Percentiles rank a stretch among this genome's conserved stretches.
phyloP scores from a whole-genome alignment of 208 protist genomes.

The Trypanosoma melophagium region DNA sequence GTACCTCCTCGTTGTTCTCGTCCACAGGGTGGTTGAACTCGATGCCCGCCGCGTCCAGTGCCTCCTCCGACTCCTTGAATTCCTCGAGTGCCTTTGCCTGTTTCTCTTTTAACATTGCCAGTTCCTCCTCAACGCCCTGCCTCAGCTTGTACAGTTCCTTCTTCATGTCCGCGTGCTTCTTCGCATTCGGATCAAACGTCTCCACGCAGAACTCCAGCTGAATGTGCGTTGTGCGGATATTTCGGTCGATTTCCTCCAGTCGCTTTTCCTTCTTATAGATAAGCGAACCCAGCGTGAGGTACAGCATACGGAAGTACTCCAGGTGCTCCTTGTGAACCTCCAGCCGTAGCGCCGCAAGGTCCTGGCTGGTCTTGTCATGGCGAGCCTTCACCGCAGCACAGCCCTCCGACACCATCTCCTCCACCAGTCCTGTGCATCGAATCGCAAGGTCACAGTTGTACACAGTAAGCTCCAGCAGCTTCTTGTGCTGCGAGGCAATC shows the following conservation, averaged over 20 bases:
- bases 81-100: slow-evolving; percentile 67
- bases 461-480: slow-evolving; percentile 50
- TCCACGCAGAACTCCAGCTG: slow-evolving; percentile 83
- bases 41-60: slow-evolving; percentile 63
- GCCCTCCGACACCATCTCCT: slow-evolving; percentile 50
- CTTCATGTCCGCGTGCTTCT: slow-evolving; percentile 77
- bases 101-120: slow-evolving; percentile 78
- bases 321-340: slow-evolving; percentile 57
- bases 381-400: slow-evolving; percentile 47
- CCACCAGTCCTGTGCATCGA: slow-evolving; percentile 45
- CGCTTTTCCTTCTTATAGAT: slow-evolving; percentile 61
- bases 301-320: slow-evolving; percentile 62
- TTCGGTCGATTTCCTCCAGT: slow-evolving; percentile 75
- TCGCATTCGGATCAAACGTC: slow-evolving; percentile 80
- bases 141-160: slow-evolving; percentile 59
- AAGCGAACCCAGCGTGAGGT: slow-evolving; percentile 45
- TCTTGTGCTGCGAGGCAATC: slow-evolving; percentile 55
- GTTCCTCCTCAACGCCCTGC: slow-evolving; percentile 60
- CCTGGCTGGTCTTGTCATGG: slow-evolving; percentile 51
- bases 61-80: slow-evolving; percentile 77
- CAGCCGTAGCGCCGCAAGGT: slow-evolving; percentile 38
- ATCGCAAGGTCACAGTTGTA: slow-evolving; percentile 60
- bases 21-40: slow-evolving; percentile 71
- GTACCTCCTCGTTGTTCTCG: slow-evolving; percentile 63
- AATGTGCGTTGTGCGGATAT: slow-evolving; percentile 74